phyloP scores from a whole-genome alignment of 2,329 filamentous ascomycete species.

The Chalara sp. region DNA sequence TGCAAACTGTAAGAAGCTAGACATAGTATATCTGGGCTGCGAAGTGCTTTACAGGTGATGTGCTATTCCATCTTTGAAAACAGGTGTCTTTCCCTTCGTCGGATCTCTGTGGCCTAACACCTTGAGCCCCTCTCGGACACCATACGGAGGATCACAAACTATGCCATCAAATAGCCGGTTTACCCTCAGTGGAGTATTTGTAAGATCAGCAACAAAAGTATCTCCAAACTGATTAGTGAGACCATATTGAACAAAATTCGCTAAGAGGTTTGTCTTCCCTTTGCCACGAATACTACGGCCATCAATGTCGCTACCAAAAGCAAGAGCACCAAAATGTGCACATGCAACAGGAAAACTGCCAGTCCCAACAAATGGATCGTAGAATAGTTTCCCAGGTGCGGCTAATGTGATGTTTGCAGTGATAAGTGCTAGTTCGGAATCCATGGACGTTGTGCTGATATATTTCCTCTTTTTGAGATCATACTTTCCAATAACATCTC shows the following conservation, averaged over 20 bases:
- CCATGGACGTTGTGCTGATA: slow-evolving; percentile 96
- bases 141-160: slow-evolving; percentile 92
- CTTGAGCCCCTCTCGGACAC: slow-evolving; percentile 83
- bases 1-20: slow-evolving; percentile 20
- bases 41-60: slow-evolving; percentile 54
- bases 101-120: slow-evolving; percentile 75
- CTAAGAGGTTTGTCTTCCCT: slow-evolving; percentile 39
- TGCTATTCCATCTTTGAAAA: slow-evolving; percentile 62
- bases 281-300: slow-evolving; percentile 78
- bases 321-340: slow-evolving; percentile 79
- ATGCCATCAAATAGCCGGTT: slow-evolving; percentile 73
- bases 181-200: slow-evolving; percentile 68
- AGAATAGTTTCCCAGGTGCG: slow-evolving; percentile 76
- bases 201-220: slow-evolving; percentile 79
- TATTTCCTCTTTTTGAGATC: slow-evolving; percentile 91
- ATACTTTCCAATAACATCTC: slow-evolving; percentile 64
- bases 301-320: slow-evolving; percentile 89
- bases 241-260: slow-evolving; percentile 83
- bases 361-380: slow-evolving; percentile 93
- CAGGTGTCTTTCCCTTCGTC: slow-evolving; percentile 45
- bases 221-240: slow-evolving; percentile 62
- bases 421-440: slow-evolving; percentile 83
- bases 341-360: slow-evolving; percentile 88
- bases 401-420: slow-evolving; percentile 88
- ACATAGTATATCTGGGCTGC: background rate